Conservation (phyloP, 306 rosid species). For the Cucurbita ficifolia region DNA sequence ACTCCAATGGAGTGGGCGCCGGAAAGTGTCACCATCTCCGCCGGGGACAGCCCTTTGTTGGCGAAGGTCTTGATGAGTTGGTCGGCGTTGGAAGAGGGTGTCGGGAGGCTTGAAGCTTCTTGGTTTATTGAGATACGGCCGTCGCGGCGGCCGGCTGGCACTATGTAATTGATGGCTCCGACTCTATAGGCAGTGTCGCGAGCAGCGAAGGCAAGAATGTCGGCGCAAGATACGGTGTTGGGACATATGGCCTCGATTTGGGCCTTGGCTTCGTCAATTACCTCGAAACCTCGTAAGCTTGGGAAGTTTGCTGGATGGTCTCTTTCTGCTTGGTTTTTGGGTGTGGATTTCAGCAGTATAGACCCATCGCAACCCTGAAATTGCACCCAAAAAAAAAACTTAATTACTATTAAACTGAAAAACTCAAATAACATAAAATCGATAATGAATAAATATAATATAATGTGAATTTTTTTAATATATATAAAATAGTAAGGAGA, state of each 20-base stretch:
- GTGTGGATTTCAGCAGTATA: constrained; percentile 17
- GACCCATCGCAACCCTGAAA: constrained; percentile 30
- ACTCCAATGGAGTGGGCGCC: constrained; percentile 33
- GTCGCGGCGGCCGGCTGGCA: constrained; percentile 26
- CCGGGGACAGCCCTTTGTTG: constrained; percentile 8
- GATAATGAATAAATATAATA: no score
- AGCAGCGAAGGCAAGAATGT: constrained; percentile 29
- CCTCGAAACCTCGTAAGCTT: constrained; percentile 27
- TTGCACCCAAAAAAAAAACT: background rate
- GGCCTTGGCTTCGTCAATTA: constrained; percentile 20
- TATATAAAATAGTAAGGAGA: no score
- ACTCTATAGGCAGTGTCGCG: constrained; percentile 16
- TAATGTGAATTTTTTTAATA: no score
- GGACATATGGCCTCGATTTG: constrained; percentile 24
- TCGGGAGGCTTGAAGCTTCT: constrained; percentile 5
- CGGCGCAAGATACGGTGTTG: constrained; percentile 25
- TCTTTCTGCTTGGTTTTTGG: constrained; percentile 13
- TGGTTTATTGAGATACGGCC: constrained; percentile 8
- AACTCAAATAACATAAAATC: no score
- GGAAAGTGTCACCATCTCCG: constrained; percentile 29
- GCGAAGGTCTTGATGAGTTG: constrained; percentile 3
- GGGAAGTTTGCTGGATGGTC: constrained; percentile 22
- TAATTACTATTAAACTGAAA: no score
- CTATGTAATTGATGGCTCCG: constrained; percentile 13
- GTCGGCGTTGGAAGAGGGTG: constrained; percentile 4